Percentiles rank a stretch among this genome's conserved stretches.
These are phyloP conservation scores for Solanum chiquidenum DNA, from an alignment of 257 asterid genomes.

Conservation along the genomic window DNA sequence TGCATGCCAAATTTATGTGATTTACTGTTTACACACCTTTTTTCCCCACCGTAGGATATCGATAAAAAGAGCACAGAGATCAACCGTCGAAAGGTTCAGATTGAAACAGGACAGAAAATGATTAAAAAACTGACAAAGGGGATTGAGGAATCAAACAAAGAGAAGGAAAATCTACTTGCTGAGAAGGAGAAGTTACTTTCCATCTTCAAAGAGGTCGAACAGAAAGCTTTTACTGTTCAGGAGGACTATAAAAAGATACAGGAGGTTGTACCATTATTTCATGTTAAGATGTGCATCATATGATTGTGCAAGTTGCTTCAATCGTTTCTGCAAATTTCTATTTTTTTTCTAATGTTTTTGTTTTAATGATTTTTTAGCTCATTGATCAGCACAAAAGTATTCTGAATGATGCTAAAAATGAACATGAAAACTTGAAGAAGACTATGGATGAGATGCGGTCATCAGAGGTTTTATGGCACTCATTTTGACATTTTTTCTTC, in stretches of 20 bases:
- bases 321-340: neutral
- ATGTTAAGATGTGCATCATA: neutral
- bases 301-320: neutral
- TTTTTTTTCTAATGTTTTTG: neutral
- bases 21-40: neutral
- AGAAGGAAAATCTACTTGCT: conserved; percentile 48
- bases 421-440: conserved; percentile 73
- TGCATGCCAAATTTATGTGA: neutral
- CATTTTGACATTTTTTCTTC: neutral
- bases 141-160: conserved; percentile 72
- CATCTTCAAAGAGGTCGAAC: conserved; percentile 69
- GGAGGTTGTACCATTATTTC: conserved; percentile 33
- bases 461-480: conserved; percentile 52
- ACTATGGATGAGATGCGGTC: conserved; percentile 77
- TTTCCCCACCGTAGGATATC: conserved; percentile 43
- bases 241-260: conserved; percentile 71
- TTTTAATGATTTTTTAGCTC: conserved; percentile 23
- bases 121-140: conserved; percentile 60
- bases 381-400: conserved; percentile 65
- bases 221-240: conserved; percentile 73
- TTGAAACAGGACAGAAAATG: conserved; percentile 75
- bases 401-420: conserved; percentile 57
- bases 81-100: conserved; percentile 73
- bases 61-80: conserved; percentile 71
- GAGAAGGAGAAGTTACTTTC: conserved; percentile 51